Base-by-base conservation (phyloP, 441 rosid species). In the Erodium trifolium region DNA sequence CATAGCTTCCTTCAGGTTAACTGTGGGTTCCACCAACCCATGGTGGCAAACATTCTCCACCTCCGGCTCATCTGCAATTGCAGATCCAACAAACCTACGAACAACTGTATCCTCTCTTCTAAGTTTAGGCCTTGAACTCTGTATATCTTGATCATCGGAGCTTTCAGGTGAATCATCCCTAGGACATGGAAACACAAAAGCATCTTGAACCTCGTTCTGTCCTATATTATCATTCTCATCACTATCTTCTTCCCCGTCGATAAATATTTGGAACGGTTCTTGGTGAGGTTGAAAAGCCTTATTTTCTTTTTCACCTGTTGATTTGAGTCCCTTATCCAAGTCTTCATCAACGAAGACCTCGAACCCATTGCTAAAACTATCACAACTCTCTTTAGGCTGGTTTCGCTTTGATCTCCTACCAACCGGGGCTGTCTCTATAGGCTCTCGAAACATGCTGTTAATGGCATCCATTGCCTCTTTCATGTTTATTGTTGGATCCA, bases 31-130 rank as follows among this genome's bases (percentile, higher is more conserved):
- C 43, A 91, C 97, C 75, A 94, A 81, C 65, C 99, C 99, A 79
- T 92, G 99, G 90, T 94, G 99, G 79, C 97, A 94, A 67, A 78
- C 94, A 67, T 92, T 92, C 83, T 94, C 98, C 31, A 87, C 96
- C 34, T 73, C 85, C n/a, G 96, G 97, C 65, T 86, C 96, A 68
- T 92, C 92, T 18, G 74, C 79, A 70, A 86, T 90, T 60, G 97
- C 83, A 4, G 94, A 83, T 47, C 99, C 97, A 60, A 92, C 98
- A 82, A 94, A 94, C 78, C 91, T 82, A 45, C 67, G 83, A 47
- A 94, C 89, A 72, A 90, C 93, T 47, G 98, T 92, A 71, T 92
- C 99, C 80, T 91, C 99, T 80, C 94, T 63, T 63, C 39, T 80
- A 70, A 82, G 83, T 77, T 75, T 88, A 45, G 73, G 16, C 63